phyloP scores from a whole-genome alignment of 805 yeast species.

The Wickerhamiella galacta region DNA sequence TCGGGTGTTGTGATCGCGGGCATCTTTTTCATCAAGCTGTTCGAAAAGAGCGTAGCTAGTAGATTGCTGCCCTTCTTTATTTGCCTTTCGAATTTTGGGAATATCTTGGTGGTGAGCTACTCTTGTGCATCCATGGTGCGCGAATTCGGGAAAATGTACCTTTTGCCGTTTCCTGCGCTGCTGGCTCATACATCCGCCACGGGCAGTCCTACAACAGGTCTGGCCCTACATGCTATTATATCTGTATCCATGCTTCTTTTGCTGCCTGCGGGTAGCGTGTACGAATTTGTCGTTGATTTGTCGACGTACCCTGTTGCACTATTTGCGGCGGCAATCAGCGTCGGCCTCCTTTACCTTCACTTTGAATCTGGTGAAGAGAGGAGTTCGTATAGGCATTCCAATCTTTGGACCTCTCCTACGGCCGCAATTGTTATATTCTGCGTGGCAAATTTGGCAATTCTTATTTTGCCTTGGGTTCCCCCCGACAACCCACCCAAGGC shows the following conservation, averaged over 20 bases:
- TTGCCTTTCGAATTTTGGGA: slow-evolving; percentile 47
- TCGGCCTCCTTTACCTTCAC: slow-evolving; percentile 38
- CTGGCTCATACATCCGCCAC: slow-evolving; percentile 28
- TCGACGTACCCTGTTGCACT: slow-evolving; percentile 50
- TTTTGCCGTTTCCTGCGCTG: slow-evolving; percentile 33
- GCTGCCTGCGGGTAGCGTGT: slow-evolving; percentile 50
- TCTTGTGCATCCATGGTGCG: slow-evolving; percentile 44
- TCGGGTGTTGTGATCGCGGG: slow-evolving; percentile 55
- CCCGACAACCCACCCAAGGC: slow-evolving; percentile 22
- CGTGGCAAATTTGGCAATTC: slow-evolving; percentile 32
- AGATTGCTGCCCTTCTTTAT: slow-evolving; percentile 38
- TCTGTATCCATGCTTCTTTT: slow-evolving; percentile 36
- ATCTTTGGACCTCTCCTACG: slow-evolving; percentile 27
- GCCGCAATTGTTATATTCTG: slow-evolving; percentile 25
- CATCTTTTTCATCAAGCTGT: slow-evolving; percentile 37
- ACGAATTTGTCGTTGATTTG: slow-evolving; percentile 44
- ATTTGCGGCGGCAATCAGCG: slow-evolving; percentile 35
- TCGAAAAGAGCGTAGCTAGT: slow-evolving; percentile 37
- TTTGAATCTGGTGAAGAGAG: slow-evolving; percentile 23
- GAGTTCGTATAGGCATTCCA: too few relatives aligned
- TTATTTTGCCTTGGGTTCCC: slow-evolving; percentile 39
- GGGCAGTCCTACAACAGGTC: slow-evolving; percentile 28
- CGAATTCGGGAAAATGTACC: slow-evolving; percentile 34
- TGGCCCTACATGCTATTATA: slow-evolving; percentile 38
- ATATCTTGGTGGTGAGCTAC: slow-evolving; percentile 45